Conservation (phyloP, 257 asterid species). For the Fraxinus anomala region DNA sequence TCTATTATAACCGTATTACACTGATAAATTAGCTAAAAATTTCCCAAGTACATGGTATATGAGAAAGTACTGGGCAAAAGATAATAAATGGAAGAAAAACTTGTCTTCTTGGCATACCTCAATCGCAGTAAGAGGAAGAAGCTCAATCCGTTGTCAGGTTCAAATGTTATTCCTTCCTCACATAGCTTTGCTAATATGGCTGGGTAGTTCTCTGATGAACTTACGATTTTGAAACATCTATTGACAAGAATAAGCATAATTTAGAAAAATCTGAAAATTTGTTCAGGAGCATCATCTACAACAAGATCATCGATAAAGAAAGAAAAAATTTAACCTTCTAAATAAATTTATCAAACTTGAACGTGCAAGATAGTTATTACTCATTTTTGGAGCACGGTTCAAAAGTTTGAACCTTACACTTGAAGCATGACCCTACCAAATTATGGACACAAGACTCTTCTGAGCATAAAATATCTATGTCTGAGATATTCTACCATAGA, state of each 20-base stretch:
- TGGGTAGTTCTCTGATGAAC: slow-evolving; percentile 72
- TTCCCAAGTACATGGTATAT: neutral
- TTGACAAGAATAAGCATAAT: slow-evolving; percentile 21
- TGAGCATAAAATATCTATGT: neutral
- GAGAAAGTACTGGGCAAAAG: neutral
- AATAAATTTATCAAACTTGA: neutral
- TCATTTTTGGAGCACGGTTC: no score
- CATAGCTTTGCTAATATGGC: slow-evolving; percentile 59
- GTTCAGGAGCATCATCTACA: neutral
- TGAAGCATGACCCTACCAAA: neutral
- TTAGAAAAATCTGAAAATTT: neutral
- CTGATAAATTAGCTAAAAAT: neutral
- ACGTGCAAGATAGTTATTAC: neutral
- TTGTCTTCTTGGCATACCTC: slow-evolving; percentile 54
- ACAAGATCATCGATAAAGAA: neutral
- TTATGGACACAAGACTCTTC: neutral
- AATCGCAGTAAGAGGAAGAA: slow-evolving; percentile 58
- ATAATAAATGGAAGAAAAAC: neutral
- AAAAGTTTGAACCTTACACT: neutral
- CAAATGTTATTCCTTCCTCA: slow-evolving; percentile 75
- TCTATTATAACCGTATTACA: neutral
- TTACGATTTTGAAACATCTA: slow-evolving; percentile 65
- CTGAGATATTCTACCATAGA: neutral
- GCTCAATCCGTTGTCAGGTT: slow-evolving; percentile 86
- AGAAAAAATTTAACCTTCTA: neutral